These are phyloP conservation scores for Plasmopara halstedii DNA, from an alignment of 352 stramenopile species.

Conservation along the genomic window DNA sequence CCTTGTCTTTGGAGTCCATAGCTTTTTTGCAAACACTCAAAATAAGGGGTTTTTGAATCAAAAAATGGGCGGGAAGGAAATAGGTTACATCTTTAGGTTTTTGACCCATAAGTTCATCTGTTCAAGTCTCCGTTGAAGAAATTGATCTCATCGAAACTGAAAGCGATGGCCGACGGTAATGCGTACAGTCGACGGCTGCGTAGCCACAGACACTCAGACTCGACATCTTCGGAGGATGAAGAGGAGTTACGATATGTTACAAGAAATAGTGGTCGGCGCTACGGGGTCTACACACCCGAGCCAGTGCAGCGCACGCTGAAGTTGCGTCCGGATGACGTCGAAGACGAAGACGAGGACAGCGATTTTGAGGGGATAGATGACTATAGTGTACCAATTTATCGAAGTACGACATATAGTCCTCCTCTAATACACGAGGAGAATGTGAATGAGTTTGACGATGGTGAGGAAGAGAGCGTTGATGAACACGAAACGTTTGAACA, in stretches of 20 bases:
- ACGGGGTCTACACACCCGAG: slow-evolving; percentile 34
- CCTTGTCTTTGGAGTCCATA: slow-evolving; percentile 24
- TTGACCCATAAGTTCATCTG: too few species aligned
- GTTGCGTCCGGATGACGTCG: slow-evolving; percentile 33
- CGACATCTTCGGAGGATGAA: slow-evolving; percentile 16
- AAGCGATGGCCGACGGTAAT: slow-evolving; percentile 16
- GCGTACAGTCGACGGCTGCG: slow-evolving; percentile 22
- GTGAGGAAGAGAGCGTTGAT: slow-evolving; percentile 19
- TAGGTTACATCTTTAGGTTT: slow-evolving; percentile 3
- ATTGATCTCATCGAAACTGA: neutral
- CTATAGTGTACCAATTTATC: slow-evolving; percentile 20
- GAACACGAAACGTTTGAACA: slow-evolving; percentile 9
- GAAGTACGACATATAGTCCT: slow-evolving; percentile 17
- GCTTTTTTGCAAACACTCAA: slow-evolving; percentile 5
- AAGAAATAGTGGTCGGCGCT: slow-evolving; percentile 1
- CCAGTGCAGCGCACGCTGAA: slow-evolving; percentile 57
- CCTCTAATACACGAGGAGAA: slow-evolving; percentile 19
- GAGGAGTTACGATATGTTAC: slow-evolving; percentile 7
- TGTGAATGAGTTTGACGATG: slow-evolving; percentile 14
- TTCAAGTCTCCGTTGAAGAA: neutral
- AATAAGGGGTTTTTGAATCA: slow-evolving; percentile 6
- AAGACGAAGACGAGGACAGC: slow-evolving; percentile 33
- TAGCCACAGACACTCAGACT: slow-evolving; percentile 9
- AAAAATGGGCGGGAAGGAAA: slow-evolving; percentile 6
- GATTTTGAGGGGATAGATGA: slow-evolving; percentile 34